A percentile compares a stretch with the other conserved stretches of the same genome.
phyloP scores from a whole-genome alignment of 306 rosid species.

The Oxytropis ochrocephala region DNA sequence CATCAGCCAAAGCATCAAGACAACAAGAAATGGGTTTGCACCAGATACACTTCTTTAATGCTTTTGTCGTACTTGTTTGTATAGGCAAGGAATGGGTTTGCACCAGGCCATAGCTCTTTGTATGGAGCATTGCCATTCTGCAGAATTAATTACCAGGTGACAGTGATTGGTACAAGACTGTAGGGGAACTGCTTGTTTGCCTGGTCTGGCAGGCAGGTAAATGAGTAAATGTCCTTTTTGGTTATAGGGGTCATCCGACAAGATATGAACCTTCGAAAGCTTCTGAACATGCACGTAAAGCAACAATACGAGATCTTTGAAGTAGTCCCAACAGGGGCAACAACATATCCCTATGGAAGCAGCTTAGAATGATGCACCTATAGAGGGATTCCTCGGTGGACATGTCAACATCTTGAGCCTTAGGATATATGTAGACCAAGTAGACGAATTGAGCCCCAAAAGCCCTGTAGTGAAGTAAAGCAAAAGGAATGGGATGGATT shows the following conservation, averaged over 20 bases:
- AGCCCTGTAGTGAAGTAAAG: constrained; percentile 62
- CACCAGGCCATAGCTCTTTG: constrained; percentile 90
- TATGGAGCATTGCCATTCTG: constrained; percentile 68
- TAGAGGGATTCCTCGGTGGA: too few species aligned
- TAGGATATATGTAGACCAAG: too few species aligned
- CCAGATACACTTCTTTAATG: background rate
- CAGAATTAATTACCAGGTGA: constrained; percentile 56
- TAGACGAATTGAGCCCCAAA: constrained; percentile 81
- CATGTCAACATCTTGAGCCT: too few species aligned
- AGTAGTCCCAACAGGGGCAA: too few species aligned
- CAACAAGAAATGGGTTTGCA: constrained; percentile 29
- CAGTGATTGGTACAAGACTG: constrained; percentile 70
- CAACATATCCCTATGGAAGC: too few species aligned
- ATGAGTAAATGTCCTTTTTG: background rate
- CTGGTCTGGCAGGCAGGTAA: constrained; percentile 90
- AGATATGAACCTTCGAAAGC: too few species aligned
- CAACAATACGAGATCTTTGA: too few species aligned
- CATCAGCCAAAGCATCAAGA: constrained; percentile 74
- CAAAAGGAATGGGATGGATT: constrained; percentile 96
- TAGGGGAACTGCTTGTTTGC: constrained; percentile 87
- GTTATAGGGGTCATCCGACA: too few species aligned
- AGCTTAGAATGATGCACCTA: too few species aligned
- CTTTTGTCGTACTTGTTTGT: constrained; percentile 21
- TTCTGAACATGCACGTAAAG: too few species aligned
- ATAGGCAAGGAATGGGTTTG: constrained; percentile 72